These are phyloP conservation scores for Irpex lacteus DNA, from an alignment of 1,284 basidiomycete species.

Conservation along the genomic window DNA sequence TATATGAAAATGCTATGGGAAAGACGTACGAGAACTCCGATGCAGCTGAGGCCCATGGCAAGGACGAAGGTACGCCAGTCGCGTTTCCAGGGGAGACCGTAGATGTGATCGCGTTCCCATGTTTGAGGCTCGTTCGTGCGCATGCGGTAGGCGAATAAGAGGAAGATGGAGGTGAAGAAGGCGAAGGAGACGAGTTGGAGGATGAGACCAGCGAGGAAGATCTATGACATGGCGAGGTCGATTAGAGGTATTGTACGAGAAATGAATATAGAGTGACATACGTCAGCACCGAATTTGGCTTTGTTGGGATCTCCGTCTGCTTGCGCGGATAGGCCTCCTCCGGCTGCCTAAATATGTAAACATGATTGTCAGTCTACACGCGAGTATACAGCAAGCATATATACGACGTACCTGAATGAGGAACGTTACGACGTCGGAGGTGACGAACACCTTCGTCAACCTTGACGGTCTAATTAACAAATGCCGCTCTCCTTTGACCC, in stretches of 20 bases:
- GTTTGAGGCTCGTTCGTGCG: slow-evolving; percentile 41
- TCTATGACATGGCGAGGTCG: too few species aligned
- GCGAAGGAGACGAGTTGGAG: slow-evolving; percentile 65
- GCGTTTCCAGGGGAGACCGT: slow-evolving; percentile 40
- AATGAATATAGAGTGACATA: too few species aligned
- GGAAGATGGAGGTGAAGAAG: slow-evolving; percentile 56
- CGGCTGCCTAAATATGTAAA: slow-evolving; percentile 24
- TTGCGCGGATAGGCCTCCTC: slow-evolving; percentile 34
- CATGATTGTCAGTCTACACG: background rate
- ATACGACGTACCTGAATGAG: slow-evolving; percentile 49
- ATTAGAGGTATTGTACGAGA: too few species aligned
- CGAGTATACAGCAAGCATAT: background rate
- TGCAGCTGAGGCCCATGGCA: slow-evolving; percentile 57
- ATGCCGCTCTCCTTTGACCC: slow-evolving; percentile 47
- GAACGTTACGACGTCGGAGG: slow-evolving; percentile 66
- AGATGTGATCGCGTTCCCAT: slow-evolving; percentile 41
- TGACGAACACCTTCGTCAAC: slow-evolving; percentile 38
- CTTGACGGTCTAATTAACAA: slow-evolving; percentile 50
- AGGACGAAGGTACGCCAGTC: slow-evolving; percentile 61
- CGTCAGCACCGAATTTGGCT: background rate
- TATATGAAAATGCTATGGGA: background rate
- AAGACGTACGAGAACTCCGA: slow-evolving; percentile 56
- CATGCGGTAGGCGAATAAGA: slow-evolving; percentile 56
- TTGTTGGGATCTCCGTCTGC: background rate
- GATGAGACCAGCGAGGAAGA: slow-evolving; percentile 63